A percentile compares a stretch with the other conserved stretches of the same genome.
Conservation (phyloP, 176 grass and related monocot genomes). For the Carex myosuroides region DNA sequence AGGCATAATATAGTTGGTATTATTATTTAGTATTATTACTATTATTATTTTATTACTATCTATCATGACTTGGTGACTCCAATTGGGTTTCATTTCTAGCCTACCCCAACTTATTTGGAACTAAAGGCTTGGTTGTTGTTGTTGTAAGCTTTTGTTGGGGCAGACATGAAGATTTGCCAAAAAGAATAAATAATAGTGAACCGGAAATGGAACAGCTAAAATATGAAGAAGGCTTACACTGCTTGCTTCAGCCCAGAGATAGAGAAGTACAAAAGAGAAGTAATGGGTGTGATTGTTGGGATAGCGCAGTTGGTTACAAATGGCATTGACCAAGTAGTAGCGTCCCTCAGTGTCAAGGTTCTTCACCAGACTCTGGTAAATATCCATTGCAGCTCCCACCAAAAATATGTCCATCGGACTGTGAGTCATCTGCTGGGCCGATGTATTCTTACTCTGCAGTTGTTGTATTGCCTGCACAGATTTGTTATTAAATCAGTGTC, state of each 20-base stretch:
- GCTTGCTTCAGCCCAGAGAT: constrained; percentile 74
- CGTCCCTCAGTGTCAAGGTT: constrained; percentile 83
- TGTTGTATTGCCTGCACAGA: constrained; percentile 72
- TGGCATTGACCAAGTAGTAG: constrained; percentile 79
- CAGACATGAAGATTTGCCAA: not conserved
- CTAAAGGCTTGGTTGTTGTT: too few relatives aligned
- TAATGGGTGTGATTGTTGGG: constrained; percentile 98
- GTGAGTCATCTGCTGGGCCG: constrained; percentile 65
- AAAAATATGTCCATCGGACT: constrained; percentile 64
- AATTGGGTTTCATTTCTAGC: too few relatives aligned
- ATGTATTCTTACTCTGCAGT: constrained; percentile 60
- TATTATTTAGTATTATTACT: too few relatives aligned
- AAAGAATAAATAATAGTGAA: not conserved
- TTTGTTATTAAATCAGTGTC: not conserved
- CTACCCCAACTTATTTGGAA: too few relatives aligned
- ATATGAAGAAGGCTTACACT: constrained; percentile 39
- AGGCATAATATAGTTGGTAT: too few relatives aligned
- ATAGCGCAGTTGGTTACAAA: constrained; percentile 83
- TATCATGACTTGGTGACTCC: too few relatives aligned
- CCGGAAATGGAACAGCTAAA: not conserved
- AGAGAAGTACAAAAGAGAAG: constrained; percentile 87
- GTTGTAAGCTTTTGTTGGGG: too few relatives aligned
- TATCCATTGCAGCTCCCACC: constrained; percentile 70
- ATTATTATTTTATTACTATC: too few relatives aligned
- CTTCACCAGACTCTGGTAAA: constrained; percentile 77